Conservation (phyloP, 495 filamentous ascomycete genomes). For the Lindgomyces ingoldianus region DNA sequence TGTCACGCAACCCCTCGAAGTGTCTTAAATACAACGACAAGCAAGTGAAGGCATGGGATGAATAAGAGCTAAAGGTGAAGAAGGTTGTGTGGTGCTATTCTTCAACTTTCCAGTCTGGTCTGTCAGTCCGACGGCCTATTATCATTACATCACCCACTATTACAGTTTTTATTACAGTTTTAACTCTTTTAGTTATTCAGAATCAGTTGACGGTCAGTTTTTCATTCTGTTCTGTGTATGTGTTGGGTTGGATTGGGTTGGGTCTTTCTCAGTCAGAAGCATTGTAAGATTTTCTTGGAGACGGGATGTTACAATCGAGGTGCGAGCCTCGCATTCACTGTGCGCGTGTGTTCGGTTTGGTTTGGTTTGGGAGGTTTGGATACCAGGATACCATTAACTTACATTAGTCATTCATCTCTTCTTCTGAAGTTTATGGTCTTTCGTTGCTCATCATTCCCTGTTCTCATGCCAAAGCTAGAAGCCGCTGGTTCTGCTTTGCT, state of each 20-base stretch:
- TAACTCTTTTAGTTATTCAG: neutral
- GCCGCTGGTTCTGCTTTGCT: neutral
- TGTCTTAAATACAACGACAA: neutral
- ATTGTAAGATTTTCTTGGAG: neutral
- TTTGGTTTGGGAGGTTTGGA: neutral
- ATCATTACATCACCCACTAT: neutral
- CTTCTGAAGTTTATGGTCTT: neutral
- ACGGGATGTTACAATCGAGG: neutral
- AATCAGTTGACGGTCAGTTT: too few relatives aligned
- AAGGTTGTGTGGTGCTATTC: too few relatives aligned
- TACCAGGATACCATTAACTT: neutral
- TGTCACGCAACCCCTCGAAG: too few relatives aligned
- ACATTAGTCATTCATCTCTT: too few relatives aligned
- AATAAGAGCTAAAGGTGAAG: neutral
- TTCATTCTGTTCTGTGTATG: neutral
- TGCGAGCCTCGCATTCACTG: neutral
- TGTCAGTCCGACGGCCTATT: neutral
- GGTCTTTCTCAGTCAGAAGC: neutral
- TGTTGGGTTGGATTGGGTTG: neutral
- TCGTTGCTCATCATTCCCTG: neutral
- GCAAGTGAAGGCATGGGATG: neutral
- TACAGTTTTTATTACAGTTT: neutral
- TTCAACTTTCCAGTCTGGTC: too few relatives aligned
- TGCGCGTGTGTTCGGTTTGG: neutral
- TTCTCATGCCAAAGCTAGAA: neutral